Evolutionary conservation across 2,329 filamentous ascomycete species (phyloP).

Genomic region (Talaromyces sp.): DNA sequence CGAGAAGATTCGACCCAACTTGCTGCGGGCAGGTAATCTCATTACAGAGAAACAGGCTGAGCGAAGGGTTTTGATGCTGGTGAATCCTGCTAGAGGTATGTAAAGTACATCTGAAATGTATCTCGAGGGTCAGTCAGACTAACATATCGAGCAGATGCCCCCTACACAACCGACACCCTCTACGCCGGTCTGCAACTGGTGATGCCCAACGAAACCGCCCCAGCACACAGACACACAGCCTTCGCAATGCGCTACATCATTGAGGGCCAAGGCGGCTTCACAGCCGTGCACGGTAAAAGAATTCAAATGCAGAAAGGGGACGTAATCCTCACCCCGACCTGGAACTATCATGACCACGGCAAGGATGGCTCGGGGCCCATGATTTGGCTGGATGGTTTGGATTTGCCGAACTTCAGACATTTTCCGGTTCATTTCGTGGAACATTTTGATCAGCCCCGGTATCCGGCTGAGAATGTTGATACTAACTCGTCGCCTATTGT

Average conservation of each 20-base stretch:
- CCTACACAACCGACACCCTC: constrained; percentile 59
- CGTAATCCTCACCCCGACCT: constrained; percentile 58
- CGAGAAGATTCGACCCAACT: constrained; percentile 34
- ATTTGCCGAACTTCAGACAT: constrained; percentile 54
- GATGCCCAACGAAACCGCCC: constrained; percentile 56
- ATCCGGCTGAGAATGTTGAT: constrained; percentile 51
- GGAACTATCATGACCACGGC: constrained; percentile 62
- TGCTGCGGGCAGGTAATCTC: constrained; percentile 39
- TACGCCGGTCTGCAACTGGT: constrained; percentile 59
- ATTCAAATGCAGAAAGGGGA: constrained; percentile 55
- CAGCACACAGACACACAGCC: constrained; percentile 57
- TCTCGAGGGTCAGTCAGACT: neutral
- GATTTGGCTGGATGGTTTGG: constrained; percentile 59
- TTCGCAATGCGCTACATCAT: constrained; percentile 60
- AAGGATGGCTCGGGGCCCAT: constrained; percentile 56
- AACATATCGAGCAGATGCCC: constrained; percentile 41
- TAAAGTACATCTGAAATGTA: neutral
- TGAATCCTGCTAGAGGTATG: constrained; percentile 39
- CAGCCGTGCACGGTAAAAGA: constrained; percentile 55
- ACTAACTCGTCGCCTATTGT: constrained; percentile 43
- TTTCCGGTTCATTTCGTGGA: constrained; percentile 57
- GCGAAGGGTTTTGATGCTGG: constrained; percentile 42
- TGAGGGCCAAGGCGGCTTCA: constrained; percentile 57
- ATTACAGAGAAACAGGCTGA: constrained; percentile 41
- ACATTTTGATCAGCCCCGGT: constrained; percentile 49